phyloP scores from a whole-genome alignment of 2,329 filamentous ascomycete genomes.

The Helotiales sp. region DNA sequence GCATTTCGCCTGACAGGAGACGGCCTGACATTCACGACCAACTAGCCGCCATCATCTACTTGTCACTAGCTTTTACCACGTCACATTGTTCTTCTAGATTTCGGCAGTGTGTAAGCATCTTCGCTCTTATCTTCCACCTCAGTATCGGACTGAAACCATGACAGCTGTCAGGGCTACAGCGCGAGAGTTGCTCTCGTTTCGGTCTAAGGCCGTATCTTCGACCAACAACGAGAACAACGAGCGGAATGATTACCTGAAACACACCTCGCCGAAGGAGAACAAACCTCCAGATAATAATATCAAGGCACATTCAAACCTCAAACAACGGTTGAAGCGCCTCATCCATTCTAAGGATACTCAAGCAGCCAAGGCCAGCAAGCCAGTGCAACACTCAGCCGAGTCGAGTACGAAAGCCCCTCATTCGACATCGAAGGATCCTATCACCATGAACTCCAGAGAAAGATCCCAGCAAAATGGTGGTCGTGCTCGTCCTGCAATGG shows the following conservation, averaged over 20 bases:
- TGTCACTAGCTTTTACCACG: neutral
- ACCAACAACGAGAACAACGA: neutral
- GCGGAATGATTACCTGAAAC: neutral
- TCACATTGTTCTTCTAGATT: neutral
- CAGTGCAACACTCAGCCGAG: neutral
- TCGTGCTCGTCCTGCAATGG: neutral
- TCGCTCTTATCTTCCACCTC: neutral
- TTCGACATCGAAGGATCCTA: too few relatives aligned
- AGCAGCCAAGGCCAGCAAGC: neutral
- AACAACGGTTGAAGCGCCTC: neutral
- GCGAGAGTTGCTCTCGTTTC: too few relatives aligned
- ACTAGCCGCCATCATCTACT: too few relatives aligned
- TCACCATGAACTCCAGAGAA: too few relatives aligned
- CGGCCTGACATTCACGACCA: too few relatives aligned
- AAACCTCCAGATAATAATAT: neutral
- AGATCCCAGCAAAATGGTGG: too few relatives aligned
- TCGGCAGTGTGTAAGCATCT: neutral
- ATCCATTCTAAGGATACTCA: neutral
- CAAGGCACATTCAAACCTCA: neutral
- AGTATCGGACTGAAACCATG: neutral
- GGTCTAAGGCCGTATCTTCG: neutral
- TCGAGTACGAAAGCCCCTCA: too few relatives aligned
- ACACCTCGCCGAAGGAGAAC: neutral
- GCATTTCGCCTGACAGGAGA: too few relatives aligned
- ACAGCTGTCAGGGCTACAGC: neutral